Conservation (phyloP, 805 yeast genomes). For the Danielozyma ontarioensis region DNA sequence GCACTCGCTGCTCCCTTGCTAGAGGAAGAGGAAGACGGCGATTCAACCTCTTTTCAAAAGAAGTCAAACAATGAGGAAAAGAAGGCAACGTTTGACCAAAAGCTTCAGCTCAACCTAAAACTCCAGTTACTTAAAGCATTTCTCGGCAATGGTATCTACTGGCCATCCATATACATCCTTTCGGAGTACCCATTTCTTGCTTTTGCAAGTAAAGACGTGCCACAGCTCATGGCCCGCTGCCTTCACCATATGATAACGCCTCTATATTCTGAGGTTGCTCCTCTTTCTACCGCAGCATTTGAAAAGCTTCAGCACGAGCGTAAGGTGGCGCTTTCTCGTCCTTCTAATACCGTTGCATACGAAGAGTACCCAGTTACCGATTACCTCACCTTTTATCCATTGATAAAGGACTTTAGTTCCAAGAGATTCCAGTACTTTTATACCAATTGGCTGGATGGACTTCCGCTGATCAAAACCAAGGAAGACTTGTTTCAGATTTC, state of each 20-base stretch:
- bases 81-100: conserved; percentile 9
- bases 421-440: conserved; percentile 39
- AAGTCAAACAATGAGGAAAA: conserved; percentile 1
- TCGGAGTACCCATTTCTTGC: conserved; percentile 59
- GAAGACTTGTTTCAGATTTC: conserved; percentile 47
- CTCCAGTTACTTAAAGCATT: conserved; percentile 45
- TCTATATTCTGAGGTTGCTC: conserved; percentile 26
- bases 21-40: conserved; percentile 58
- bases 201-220: conserved; percentile 44
- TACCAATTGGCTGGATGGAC: conserved; percentile 40
- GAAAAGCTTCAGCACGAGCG: conserved; percentile 15
- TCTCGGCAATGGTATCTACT: conserved; percentile 54
- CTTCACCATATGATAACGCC: conserved; percentile 48
- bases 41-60: conserved; percentile 5
- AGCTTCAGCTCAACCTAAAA: conserved; percentile 17
- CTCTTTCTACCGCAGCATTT: conserved; percentile 15
- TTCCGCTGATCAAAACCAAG: conserved; percentile 32
- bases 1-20: conserved; percentile 84
- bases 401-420: conserved; percentile 14
- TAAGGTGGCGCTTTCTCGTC: conserved; percentile 18
- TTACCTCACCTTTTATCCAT: conserved; percentile 28
- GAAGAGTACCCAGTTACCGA: conserved; percentile 17
- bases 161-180: conserved; percentile 57
- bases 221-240: conserved; percentile 44
- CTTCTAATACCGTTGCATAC: conserved; percentile 19